Base-by-base conservation (phyloP, 768 basidiomycete species). In the Lactifluus pinguis region DNA sequence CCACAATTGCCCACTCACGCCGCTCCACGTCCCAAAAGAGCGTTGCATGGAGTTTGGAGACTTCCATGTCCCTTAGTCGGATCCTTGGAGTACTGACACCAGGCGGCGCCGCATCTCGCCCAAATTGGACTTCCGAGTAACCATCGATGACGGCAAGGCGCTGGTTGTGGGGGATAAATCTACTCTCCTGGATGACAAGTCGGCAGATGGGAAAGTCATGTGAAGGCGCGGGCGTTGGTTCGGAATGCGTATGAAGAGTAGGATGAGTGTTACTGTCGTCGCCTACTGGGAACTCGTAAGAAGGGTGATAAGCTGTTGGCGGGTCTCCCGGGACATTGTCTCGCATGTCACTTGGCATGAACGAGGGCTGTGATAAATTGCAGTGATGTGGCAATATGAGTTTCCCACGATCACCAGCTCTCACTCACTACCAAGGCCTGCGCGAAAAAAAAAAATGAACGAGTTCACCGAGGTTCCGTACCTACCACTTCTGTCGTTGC, bases 61-160 rank as follows among this genome's bases (percentile, higher is more conserved):
- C 88, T 62, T 81, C 80, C 84, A 93, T 86, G 73, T 92, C 89
- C 72, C 87, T 89, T 39, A 93, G 73, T 49, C 91, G 82, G 56
- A 93, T 76, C 32, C 84, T 78, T 11, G 88, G 86, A 5, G 72
- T 82, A 11, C 74, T 72, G 29, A 75, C 78, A 11, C 81, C 83
- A 42, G 74, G 62, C 2, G 78, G 72, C 1, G 82, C 75, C 45
- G 77, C 70, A 69, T 93, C 91, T 39, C 91, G 78, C 15, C 91
- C 91, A 60, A 93, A 76, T 66, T 91, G 85, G 4, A 85, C 75
- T 69, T 89, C 84, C 10, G 77, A 72, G 67, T 83, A 82, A 4
- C 79, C 76, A 53, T 88, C 81, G 45, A 92, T 72, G 51, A 88
- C 77, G 14, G 82, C 84, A 39, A 87, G 78, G n/a, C 72, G 74